Percentiles rank a stretch among this genome's conserved stretches.
phyloP scores from a whole-genome alignment of 1,284 basidiomycete species.

The Xerocomus minutiporus region DNA sequence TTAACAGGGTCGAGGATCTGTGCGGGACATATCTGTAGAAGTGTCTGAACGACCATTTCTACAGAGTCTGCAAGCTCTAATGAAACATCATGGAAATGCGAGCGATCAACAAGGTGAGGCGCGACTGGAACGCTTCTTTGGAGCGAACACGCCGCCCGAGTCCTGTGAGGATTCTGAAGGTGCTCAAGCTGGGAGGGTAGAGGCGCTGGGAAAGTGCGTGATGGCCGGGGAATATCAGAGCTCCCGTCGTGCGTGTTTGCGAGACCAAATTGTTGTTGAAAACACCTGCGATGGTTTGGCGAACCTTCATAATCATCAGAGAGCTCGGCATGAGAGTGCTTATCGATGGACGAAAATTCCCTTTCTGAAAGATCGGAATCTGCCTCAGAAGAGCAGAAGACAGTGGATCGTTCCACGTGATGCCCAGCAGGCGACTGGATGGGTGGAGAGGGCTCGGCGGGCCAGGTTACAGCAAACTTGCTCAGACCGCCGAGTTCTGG shows the following conservation, averaged over 20 bases:
- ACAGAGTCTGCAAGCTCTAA: conserved; percentile 84
- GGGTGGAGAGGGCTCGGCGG: conserved; percentile 38
- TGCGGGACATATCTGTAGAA: conserved; percentile 81
- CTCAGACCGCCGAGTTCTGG: conserved; percentile 40
- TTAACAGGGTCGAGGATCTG: conserved; percentile 89
- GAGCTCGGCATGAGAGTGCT: conserved; percentile 30
- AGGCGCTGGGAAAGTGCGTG: conserved; percentile 70
- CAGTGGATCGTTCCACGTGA: conserved; percentile 34
- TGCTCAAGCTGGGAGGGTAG: conserved; percentile 63
- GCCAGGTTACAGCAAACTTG: conserved; percentile 52
- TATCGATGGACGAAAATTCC: conserved; percentile 33
- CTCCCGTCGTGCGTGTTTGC: conserved; percentile 20
- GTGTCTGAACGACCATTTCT: conserved; percentile 82
- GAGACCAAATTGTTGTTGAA: conserved; percentile 25
- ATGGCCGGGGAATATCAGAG: conserved; percentile 46
- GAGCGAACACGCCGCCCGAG: conserved; percentile 8
- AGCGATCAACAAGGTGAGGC: conserved; percentile 28
- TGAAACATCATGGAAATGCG: conserved; percentile 60
- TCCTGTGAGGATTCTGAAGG: conserved; percentile 59
- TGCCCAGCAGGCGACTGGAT: conserved; percentile 29
- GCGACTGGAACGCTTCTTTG: conserved; percentile 2
- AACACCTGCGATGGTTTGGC: conserved; percentile 21
- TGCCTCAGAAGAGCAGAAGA: conserved; percentile 46
- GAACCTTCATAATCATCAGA: conserved; percentile 33
- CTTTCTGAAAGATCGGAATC: conserved; percentile 46